A percentile compares a stretch with the other conserved stretches of the same genome.
Conservation (phyloP, 2,329 filamentous ascomycete species). For the Anisogramma anomala region DNA sequence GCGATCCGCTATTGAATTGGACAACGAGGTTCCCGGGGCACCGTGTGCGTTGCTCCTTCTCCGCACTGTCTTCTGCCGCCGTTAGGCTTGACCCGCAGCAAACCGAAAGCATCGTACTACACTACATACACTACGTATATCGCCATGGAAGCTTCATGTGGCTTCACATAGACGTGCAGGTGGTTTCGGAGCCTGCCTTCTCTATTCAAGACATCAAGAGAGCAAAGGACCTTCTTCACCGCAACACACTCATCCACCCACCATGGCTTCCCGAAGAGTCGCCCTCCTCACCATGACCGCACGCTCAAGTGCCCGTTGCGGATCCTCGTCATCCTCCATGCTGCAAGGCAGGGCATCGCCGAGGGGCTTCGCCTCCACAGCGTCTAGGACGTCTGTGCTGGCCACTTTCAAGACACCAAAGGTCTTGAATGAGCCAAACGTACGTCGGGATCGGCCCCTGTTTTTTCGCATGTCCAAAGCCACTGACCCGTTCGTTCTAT, state of each 20-base stretch:
- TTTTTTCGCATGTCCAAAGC: background rate
- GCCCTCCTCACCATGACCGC: conserved; percentile 7
- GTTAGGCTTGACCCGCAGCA: no score
- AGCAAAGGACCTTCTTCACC: background rate
- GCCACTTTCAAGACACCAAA: conserved; percentile 81
- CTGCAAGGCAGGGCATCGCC: conserved; percentile 5
- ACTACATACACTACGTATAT: no score
- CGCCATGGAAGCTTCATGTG: no score
- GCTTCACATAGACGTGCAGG: no score
- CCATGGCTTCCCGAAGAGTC: conserved; percentile 12
- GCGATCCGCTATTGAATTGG: no score
- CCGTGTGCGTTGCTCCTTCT: no score
- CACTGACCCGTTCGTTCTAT: conserved; percentile 1
- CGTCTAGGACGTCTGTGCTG: conserved; percentile 41
- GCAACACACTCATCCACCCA: background rate
- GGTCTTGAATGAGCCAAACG: conserved; percentile 90
- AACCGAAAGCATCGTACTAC: no score
- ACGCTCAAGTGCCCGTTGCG: conserved; percentile 6
- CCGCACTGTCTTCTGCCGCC: no score
- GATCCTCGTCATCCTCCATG: conserved; percentile 3
- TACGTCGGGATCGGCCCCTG: conserved; percentile 34
- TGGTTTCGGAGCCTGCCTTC: no score
- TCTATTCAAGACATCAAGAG: background rate
- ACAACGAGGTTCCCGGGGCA: no score
- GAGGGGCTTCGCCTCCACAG: conserved; percentile 21